Evolutionary conservation across 768 basidiomycete genomes (phyloP).

Genomic region (Pholiota conissans): DNA sequence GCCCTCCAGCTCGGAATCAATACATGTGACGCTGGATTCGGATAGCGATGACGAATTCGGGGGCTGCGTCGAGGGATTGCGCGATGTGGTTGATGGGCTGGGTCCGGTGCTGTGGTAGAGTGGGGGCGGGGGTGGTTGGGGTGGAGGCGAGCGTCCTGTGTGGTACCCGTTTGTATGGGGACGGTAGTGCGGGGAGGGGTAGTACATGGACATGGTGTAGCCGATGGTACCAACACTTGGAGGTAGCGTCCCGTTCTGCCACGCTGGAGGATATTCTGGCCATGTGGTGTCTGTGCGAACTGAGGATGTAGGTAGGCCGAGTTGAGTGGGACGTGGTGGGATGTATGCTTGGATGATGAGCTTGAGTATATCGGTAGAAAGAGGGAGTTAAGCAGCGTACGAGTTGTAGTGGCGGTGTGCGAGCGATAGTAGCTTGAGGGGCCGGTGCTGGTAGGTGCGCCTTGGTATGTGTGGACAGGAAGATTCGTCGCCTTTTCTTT

Average conservation of each 20-base stretch:
- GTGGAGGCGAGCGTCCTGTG: constrained; percentile 19
- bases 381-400: constrained; percentile 27
- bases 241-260: constrained; percentile 15
- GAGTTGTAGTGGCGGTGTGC: constrained; percentile 50
- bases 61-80: constrained; percentile 12
- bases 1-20: constrained; percentile 15
- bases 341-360: constrained; percentile 36
- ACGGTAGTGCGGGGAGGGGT: constrained; percentile 53
- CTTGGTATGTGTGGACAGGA: constrained; percentile 27
- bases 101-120: neutral
- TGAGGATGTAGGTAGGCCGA: constrained; percentile 40
- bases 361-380: neutral
- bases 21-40: neutral
- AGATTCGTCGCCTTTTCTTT: constrained; percentile 32
- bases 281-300: constrained; percentile 14
- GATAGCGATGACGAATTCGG: neutral
- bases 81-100: constrained; percentile 5
- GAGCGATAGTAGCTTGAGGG: constrained; percentile 66
- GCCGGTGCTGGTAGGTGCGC: constrained; percentile 31
- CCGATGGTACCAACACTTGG: constrained; percentile 30
- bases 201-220: constrained; percentile 35
- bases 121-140: constrained; percentile 18
- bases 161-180: constrained; percentile 26
- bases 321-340: constrained; percentile 25
- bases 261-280: constrained; percentile 19